Evolutionary conservation across 2,329 filamentous ascomycete species (phyloP), one percentile per base, ranked within the genome.

Genomic region (Aspergillus spinulosporus): DNA sequence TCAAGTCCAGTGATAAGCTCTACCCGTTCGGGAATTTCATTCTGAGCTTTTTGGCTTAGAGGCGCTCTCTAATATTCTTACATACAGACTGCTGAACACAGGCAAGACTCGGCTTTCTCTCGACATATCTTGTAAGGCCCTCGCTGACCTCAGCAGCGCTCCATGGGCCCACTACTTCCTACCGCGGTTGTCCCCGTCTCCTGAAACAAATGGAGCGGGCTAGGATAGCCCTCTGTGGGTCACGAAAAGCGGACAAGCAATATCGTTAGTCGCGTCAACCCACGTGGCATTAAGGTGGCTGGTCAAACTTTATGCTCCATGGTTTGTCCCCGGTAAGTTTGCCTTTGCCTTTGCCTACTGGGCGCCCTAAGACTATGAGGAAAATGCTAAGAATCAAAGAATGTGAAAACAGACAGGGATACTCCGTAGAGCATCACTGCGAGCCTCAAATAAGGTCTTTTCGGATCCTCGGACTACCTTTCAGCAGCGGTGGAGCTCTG

Each of bases 251-350:
- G 29, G 15, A 14, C 32, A 5, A 37, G 4, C 39, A 21, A 45
- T 44, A 34, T 34, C 8, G 15, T 12, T 51, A 36, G 39, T 50
- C 49, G 46, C 14, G 36, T 14, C 28, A 47, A 51, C 21, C 49
- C 54, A 57, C 54, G 49, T 57, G 54, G 54, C 46, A 49, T 49
- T 49, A 49, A 57, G 54, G 45, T 57, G 31, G 44, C 26, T 57
- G 52, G 54, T 12, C 32, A 49, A 57, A 57, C 54, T 37, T 52
- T 52, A 44, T 57, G 39, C 49, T 57, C 49, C 39, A 52, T 49
- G 50, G 37, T 26, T 49, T 49, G 34, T 52, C 34, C 36, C 34
- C 4, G 29, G 15, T 3, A n/a, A n/a, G 5, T 39, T 49, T n/a
- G 21, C 45, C 31, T 14, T 6, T n/a, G n/a, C 37, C 37, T 40